Evolutionary conservation across 208 protist species (phyloP).

Genomic region (Leishmania mexicana): DNA sequence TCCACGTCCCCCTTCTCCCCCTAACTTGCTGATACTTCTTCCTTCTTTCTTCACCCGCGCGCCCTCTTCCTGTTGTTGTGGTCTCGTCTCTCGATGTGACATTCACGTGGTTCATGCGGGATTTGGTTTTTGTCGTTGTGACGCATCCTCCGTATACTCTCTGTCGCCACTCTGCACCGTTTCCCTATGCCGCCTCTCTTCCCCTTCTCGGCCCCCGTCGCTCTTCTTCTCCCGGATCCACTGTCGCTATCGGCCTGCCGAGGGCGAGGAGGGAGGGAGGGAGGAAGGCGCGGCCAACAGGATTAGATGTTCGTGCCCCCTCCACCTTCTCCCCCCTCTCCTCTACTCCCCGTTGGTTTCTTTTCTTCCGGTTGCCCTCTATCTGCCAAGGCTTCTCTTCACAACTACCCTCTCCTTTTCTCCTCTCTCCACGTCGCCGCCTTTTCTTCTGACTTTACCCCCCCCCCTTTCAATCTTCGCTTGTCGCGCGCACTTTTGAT

Average conservation of each 20-base stretch:
- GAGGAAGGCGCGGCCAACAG: neutral
- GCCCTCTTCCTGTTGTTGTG: neutral
- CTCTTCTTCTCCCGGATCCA: conserved; percentile 1
- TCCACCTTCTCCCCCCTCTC: neutral
- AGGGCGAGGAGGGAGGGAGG: neutral
- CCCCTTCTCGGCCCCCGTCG: neutral
- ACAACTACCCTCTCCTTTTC: neutral
- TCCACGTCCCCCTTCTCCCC: neutral
- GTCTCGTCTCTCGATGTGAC: neutral
- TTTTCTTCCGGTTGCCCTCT: neutral
- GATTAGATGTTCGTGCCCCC: neutral
- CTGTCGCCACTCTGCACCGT: neutral
- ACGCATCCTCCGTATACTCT: neutral
- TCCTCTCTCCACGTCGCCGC: neutral
- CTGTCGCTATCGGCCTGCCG: neutral
- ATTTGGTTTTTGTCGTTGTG: neutral
- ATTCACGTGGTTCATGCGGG: neutral
- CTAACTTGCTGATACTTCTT: conserved; percentile 7
- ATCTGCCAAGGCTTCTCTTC: neutral
- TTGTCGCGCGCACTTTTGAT: neutral
- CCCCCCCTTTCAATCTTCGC: neutral
- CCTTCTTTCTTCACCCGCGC: neutral
- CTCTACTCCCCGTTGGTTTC: neutral
- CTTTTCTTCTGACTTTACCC: neutral
- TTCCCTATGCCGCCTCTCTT: conserved; percentile 8